Evolutionary conservation across 805 yeast genomes (phyloP), one percentile per base, ranked within the genome.

Genomic region (Ogataea zsoltii): DNA sequence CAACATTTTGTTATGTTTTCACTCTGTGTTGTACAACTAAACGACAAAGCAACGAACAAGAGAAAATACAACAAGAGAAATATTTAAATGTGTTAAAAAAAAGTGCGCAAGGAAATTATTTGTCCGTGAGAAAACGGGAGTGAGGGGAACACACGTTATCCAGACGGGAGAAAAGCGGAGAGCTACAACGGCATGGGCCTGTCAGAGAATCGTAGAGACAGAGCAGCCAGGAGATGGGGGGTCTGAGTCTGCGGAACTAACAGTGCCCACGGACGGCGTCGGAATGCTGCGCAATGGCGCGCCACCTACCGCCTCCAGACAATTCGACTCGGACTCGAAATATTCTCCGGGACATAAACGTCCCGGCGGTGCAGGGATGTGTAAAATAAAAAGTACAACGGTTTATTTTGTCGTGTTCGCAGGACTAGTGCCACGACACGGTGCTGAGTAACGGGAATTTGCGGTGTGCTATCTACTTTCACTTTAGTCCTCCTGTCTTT

Each of bases 401-500:
- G 11, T 7, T 7, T 7, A 28, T 13, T n/a, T 28, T 28, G 31
- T n/a, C 31, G 31, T n/a, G n/a, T n/a, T n/a, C n/a, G n/a, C n/a
- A n/a, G n/a, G n/a, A n/a, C n/a, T n/a, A n/a, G n/a, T n/a, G n/a
- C n/a, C n/a, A n/a, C n/a, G n/a, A n/a, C n/a, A n/a, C n/a, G n/a
- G n/a, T n/a, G n/a, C n/a, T n/a, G n/a, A n/a, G n/a, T n/a, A n/a
- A n/a, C n/a, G n/a, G n/a, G n/a, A n/a, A n/a, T n/a, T n/a, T n/a
- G n/a, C n/a, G n/a, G n/a, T n/a, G n/a, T n/a, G n/a, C n/a, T n/a
- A n/a, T n/a, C n/a, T n/a, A n/a, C n/a, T n/a, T n/a, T n/a, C 17
- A 23, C 19, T 12, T 11, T 31, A 30, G 19, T 62, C 68, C 43
- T 64, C 68, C 26, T 55, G 50, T 13, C 51, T 61, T 45, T 79